A percentile compares a stretch with the other conserved stretches of the same genome.
Conservation (phyloP, 192 early-diverging fungal species). For the Mycoemilia scoparia region DNA sequence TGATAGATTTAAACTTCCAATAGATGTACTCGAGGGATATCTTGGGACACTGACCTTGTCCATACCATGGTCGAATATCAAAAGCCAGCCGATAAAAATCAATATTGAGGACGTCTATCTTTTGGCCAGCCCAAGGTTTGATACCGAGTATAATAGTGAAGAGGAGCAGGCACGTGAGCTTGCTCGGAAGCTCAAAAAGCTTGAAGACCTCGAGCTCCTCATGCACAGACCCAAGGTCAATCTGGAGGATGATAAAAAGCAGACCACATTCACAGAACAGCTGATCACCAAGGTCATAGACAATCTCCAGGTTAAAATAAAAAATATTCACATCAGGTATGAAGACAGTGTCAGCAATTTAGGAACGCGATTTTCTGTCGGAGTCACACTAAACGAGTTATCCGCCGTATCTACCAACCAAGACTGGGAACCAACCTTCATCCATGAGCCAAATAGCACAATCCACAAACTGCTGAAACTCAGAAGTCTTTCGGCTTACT, state of each 20-base stretch:
- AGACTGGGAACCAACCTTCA: constrained; percentile 64
- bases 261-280: constrained; percentile 75
- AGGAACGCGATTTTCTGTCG: constrained; percentile 66
- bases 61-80: constrained; percentile 97
- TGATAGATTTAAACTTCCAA: constrained; percentile 83
- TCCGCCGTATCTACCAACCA: constrained; percentile 81
- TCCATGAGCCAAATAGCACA: constrained; percentile 52
- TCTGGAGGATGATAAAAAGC: constrained; percentile 39
- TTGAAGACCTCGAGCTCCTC: constrained; percentile 36
- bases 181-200: constrained; percentile 61
- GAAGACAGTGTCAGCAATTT: constrained; percentile 72
- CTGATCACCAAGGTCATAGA: constrained; percentile 87
- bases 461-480: constrained; percentile 73
- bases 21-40: constrained; percentile 86
- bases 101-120: constrained; percentile 77
- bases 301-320: constrained; percentile 87
- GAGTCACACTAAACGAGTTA: constrained; percentile 73
- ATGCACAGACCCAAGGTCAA: constrained; percentile 7
- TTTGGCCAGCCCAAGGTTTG: constrained; percentile 65
- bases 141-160: constrained; percentile 64
- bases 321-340: constrained; percentile 90
- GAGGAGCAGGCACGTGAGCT: constrained; percentile 60
- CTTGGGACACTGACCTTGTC: constrained; percentile 78
- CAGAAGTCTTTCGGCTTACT: constrained; percentile 68
- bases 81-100: constrained; percentile 80